phyloP scores from a whole-genome alignment of 768 basidiomycete species.

The Boletus rex-veris region DNA sequence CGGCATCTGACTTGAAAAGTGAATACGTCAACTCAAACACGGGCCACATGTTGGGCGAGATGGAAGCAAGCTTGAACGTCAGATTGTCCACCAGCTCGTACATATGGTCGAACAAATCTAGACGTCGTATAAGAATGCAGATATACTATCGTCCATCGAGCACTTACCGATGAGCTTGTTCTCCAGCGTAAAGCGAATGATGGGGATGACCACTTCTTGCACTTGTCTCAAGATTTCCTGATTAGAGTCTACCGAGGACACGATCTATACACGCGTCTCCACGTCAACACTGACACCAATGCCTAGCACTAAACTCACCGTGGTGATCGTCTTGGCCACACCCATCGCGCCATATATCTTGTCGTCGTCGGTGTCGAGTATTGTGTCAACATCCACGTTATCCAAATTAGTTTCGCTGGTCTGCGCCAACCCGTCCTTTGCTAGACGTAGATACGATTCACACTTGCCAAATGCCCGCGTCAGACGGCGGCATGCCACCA shows the following conservation, averaged over 20 bases:
- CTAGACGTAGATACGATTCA: conserved; percentile 78
- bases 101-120: conserved; percentile 85
- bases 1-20: conserved; percentile 77
- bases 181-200: conserved; percentile 73
- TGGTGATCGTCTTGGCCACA: conserved; percentile 78
- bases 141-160: neutral
- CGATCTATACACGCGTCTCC: conserved; percentile 48
- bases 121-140: neutral
- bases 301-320: conserved; percentile 41
- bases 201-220: conserved; percentile 77
- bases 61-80: conserved; percentile 73
- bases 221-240: conserved; percentile 75
- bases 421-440: conserved; percentile 58
- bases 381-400: conserved; percentile 52
- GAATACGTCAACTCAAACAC: conserved; percentile 81
- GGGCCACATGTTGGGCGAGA: conserved; percentile 84
- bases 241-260: conserved; percentile 68
- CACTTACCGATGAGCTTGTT: conserved; percentile 68
- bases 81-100: conserved; percentile 82
- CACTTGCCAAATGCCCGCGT: conserved; percentile 42
- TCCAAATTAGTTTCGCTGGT: conserved; percentile 47
- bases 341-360: conserved; percentile 89
- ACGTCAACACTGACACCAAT: neutral
- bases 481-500: neutral
- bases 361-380: conserved; percentile 69